Evolutionary conservation across 139 green algal species (phyloP).

Genomic region (Zygnema cylindricum): DNA sequence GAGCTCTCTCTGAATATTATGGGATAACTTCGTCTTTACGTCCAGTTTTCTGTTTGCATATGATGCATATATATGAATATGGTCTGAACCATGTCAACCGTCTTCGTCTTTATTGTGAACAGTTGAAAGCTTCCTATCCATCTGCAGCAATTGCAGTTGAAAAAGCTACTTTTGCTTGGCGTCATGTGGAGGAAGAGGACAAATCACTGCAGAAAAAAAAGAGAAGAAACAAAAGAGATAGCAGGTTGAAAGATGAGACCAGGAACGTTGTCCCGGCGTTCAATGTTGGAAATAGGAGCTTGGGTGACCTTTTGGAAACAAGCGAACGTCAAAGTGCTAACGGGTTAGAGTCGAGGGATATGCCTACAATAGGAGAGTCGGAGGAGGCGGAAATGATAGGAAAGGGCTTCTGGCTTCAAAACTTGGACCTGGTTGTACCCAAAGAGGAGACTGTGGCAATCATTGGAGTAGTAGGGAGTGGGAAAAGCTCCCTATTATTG

Average conservation of each 20-base stretch:
- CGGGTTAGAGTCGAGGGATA: neutral
- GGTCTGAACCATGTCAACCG: too few relatives aligned
- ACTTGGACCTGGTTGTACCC: neutral
- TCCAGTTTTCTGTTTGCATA: too few relatives aligned
- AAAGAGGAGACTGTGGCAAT: constrained; percentile 59
- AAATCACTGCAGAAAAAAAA: neutral
- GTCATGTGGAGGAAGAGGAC: neutral
- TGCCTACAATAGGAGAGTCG: neutral
- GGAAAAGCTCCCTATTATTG: constrained; percentile 63
- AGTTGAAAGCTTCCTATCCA: constrained; percentile 11
- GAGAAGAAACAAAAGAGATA: neutral
- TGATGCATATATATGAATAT: too few relatives aligned
- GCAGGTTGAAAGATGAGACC: too few relatives aligned
- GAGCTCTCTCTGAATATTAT: too few relatives aligned
- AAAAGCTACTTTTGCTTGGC: neutral
- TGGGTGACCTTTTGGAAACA: too few relatives aligned
- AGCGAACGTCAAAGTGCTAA: neutral
- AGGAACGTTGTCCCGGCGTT: neutral
- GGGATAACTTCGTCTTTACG: too few relatives aligned
- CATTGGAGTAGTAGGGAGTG: constrained; percentile 52
- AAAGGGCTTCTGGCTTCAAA: neutral
- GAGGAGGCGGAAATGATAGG: neutral
- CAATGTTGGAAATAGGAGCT: too few relatives aligned
- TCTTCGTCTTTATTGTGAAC: too few relatives aligned
- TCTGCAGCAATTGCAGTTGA: neutral